phyloP scores from a whole-genome alignment of 495 filamentous ascomycete genomes.

The Pyrenula massariospora region DNA sequence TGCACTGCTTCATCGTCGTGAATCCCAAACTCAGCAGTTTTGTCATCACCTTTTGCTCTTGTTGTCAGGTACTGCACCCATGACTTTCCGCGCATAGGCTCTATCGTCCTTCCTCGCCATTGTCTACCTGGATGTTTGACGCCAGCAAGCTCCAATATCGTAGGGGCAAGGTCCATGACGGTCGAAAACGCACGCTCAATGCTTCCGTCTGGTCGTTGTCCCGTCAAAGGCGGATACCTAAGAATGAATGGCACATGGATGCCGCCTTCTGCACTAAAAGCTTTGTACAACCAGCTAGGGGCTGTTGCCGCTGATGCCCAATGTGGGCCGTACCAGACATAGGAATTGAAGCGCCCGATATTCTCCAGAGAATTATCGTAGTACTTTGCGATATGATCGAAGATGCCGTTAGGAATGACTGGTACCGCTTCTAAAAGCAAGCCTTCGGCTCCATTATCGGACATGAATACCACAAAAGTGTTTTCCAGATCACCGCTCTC shows the following conservation, averaged over 20 bases:
- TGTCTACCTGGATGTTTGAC: conserved; percentile 43
- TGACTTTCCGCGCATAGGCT: conserved; percentile 43
- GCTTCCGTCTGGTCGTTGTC: conserved; percentile 14
- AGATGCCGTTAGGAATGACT: conserved; percentile 37
- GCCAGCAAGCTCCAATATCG: conserved; percentile 49
- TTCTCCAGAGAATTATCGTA: conserved; percentile 53
- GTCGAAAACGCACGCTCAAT: conserved; percentile 48
- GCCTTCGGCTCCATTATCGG: conserved; percentile 55
- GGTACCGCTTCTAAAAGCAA: conserved; percentile 49
- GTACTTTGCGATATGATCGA: conserved; percentile 45
- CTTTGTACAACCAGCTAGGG: conserved; percentile 49
- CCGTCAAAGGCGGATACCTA: conserved; percentile 25
- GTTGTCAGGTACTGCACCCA: conserved; percentile 31
- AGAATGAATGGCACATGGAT: conserved; percentile 48
- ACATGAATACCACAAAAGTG: conserved; percentile 53
- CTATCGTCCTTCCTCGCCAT: conserved; percentile 45
- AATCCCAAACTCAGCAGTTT: too few relatives aligned
- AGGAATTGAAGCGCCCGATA: conserved; percentile 46
- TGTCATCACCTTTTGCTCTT: conserved; percentile 9
- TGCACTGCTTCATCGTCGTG: conserved; percentile 35
- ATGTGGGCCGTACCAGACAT: conserved; percentile 55
- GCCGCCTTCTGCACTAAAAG: conserved; percentile 51
- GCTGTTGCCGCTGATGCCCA: conserved; percentile 56
- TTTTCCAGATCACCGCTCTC: conserved; percentile 49
- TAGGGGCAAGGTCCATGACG: conserved; percentile 53